Evolutionary conservation across 2,329 filamentous ascomycete genomes (phyloP).

Genomic region (Colletotrichum sp.): DNA sequence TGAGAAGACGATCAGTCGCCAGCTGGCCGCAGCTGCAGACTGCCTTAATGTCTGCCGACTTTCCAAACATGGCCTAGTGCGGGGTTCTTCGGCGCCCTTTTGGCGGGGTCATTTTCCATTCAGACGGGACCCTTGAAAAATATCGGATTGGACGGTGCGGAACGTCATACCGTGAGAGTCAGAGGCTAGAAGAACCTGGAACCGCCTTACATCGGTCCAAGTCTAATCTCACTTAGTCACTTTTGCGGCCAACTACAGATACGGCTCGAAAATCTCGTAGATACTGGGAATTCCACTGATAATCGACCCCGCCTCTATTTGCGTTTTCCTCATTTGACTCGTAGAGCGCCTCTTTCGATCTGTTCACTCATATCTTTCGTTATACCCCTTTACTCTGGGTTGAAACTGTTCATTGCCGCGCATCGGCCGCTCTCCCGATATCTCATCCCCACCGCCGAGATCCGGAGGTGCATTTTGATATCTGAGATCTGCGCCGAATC

Average conservation of each 20-base stretch:
- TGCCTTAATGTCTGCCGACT: not conserved
- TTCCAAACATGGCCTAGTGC: slow-evolving; percentile 11
- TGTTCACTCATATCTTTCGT: not conserved
- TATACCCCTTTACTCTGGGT: not conserved
- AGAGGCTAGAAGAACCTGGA: slow-evolving; percentile 19
- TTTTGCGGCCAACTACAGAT: not conserved
- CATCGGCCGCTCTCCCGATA: not conserved
- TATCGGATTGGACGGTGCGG: slow-evolving; percentile 1
- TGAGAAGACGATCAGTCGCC: not conserved
- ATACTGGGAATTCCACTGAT: not conserved
- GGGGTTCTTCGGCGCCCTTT: slow-evolving; percentile 15
- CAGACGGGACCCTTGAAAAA: slow-evolving; percentile 3
- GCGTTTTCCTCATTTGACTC: not conserved
- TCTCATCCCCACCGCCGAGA: not conserved
- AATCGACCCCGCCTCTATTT: not conserved
- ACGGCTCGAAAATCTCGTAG: not conserved
- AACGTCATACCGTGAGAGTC: slow-evolving; percentile 7
- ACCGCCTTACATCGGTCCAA: not conserved
- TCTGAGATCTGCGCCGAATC: not conserved
- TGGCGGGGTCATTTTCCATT: slow-evolving; percentile 14
- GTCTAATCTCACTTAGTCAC: slow-evolving; percentile 11
- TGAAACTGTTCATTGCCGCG: not conserved
- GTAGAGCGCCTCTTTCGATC: not conserved
- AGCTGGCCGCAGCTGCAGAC: not conserved
- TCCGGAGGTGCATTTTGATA: not conserved